A percentile compares a stretch with the other conserved stretches of the same genome.
Conservation (phyloP, 768 basidiomycete species). For the Xerocomellus intermedius region DNA sequence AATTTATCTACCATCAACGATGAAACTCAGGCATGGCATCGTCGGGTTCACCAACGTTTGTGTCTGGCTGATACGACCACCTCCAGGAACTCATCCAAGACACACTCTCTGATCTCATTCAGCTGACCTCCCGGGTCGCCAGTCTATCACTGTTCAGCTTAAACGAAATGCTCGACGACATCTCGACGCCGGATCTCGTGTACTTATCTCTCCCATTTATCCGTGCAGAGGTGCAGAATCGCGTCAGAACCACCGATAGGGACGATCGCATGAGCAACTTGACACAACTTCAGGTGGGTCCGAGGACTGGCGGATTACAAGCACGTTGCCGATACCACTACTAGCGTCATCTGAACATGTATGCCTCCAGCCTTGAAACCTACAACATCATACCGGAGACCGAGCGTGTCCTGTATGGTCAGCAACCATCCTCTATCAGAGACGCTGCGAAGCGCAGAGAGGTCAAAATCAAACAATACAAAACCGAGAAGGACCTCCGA, state of each 20-base stretch:
- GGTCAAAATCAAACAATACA: conserved; percentile 87
- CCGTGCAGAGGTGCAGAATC: conserved; percentile 61
- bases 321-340: conserved; percentile 2
- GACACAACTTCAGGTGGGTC: conserved; percentile 55
- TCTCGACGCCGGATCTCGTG: conserved; percentile 70
- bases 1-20: conserved; percentile 42
- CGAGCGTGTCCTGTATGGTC: conserved; percentile 56
- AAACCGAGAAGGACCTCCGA: conserved; percentile 79
- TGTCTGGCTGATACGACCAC: conserved; percentile 8
- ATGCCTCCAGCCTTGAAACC: conserved; percentile 50
- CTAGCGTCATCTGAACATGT: conserved; percentile 50
- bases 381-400: conserved; percentile 66
- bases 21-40: conserved; percentile 47
- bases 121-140: conserved; percentile 51
- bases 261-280: conserved; percentile 59
- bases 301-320: conserved; percentile 3
- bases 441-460: conserved; percentile 78
- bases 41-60: not conserved
- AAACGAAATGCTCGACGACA: conserved; percentile 81
- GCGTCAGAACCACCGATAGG: conserved; percentile 53
- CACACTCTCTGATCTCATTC: conserved; percentile 54
- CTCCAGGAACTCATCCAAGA: conserved; percentile 59
- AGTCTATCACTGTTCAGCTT: conserved; percentile 75
- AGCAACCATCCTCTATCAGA: conserved; percentile 44
- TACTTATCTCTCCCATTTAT: conserved; percentile 76